Evolutionary conservation across 2,329 filamentous ascomycete species (phyloP).

Genomic region (Sporothrix euskadiensis): DNA sequence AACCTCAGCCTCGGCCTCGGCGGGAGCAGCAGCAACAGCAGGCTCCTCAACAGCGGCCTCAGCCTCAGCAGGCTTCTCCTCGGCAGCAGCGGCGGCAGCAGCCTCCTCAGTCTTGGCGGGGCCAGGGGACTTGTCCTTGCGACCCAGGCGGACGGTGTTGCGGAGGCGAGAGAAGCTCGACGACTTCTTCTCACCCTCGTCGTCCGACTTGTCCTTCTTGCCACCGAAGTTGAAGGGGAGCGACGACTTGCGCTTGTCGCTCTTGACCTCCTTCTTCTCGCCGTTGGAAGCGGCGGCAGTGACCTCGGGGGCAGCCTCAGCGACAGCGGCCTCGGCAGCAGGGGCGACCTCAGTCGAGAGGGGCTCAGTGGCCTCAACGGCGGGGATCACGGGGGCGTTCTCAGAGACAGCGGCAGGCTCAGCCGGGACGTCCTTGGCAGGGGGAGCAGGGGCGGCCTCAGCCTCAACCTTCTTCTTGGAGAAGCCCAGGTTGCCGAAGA

Average conservation of each 20-base stretch:
- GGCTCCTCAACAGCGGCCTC: constrained; percentile 40
- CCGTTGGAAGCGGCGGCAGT: constrained; percentile 49
- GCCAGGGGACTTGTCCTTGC: constrained; percentile 49
- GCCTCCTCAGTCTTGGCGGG: constrained; percentile 45
- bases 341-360: constrained; percentile 56
- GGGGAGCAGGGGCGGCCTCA: constrained; percentile 46
- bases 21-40: constrained; percentile 39
- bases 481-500: constrained; percentile 57
- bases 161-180: constrained; percentile 62
- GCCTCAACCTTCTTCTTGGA: constrained; percentile 61
- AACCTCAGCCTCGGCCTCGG: constrained; percentile 38
- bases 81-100: constrained; percentile 41
- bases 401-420: constrained; percentile 50
- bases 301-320: constrained; percentile 42
- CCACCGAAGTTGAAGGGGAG: constrained; percentile 68
- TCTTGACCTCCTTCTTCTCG: constrained; percentile 67
- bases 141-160: constrained; percentile 55
- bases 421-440: constrained; percentile 47
- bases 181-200: constrained; percentile 63
- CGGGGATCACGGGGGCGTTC: constrained; percentile 59
- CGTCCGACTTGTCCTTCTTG: constrained; percentile 73
- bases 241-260: constrained; percentile 79
- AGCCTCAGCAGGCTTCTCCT: constrained; percentile 38
- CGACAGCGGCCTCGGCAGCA: constrained; percentile 43
- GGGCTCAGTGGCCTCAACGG: constrained; percentile 58